Evolutionary conservation across 2,329 filamentous ascomycete genomes (phyloP).

Genomic region (Trichoderma oligosporum): DNA sequence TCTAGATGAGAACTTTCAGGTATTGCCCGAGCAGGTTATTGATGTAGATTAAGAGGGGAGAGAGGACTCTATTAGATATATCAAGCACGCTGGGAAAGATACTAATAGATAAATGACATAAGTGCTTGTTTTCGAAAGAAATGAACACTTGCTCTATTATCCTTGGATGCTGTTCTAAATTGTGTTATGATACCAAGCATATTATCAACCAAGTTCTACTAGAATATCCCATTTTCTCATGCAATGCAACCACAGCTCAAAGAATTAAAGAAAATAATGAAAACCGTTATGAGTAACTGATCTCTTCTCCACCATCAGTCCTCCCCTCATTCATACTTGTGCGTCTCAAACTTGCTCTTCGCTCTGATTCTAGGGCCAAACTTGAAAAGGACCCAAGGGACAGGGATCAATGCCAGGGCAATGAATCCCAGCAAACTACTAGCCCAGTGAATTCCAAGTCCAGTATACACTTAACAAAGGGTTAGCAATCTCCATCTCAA

Average conservation of each 20-base stretch:
- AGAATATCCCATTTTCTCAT: background rate
- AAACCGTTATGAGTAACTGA: background rate
- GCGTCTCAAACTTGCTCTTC: slow-evolving; percentile 40
- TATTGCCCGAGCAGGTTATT: slow-evolving; percentile 25
- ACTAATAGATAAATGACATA: background rate
- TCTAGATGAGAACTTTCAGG: slow-evolving; percentile 32
- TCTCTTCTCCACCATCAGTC: background rate
- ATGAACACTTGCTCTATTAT: slow-evolving; percentile 4
- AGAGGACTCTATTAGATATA: background rate
- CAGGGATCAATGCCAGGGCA: slow-evolving; percentile 44
- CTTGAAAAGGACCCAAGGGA: slow-evolving; percentile 52
- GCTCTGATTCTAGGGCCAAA: slow-evolving; percentile 43
- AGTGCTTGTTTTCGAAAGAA: background rate
- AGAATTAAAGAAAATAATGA: background rate
- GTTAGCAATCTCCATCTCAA: slow-evolving; percentile 17
- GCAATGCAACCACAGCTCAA: background rate
- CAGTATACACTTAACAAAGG: slow-evolving; percentile 37
- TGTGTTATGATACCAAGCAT: background rate
- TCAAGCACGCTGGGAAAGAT: background rate
- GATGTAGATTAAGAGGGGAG: background rate
- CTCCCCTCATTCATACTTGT: slow-evolving; percentile 21
- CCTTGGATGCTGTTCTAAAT: background rate
- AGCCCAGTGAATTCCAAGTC: slow-evolving; percentile 45
- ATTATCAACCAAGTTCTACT: background rate
- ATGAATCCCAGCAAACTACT: slow-evolving; percentile 47